phyloP scores from a whole-genome alignment of 1,284 basidiomycete genomes.

The Athelia sp. region DNA sequence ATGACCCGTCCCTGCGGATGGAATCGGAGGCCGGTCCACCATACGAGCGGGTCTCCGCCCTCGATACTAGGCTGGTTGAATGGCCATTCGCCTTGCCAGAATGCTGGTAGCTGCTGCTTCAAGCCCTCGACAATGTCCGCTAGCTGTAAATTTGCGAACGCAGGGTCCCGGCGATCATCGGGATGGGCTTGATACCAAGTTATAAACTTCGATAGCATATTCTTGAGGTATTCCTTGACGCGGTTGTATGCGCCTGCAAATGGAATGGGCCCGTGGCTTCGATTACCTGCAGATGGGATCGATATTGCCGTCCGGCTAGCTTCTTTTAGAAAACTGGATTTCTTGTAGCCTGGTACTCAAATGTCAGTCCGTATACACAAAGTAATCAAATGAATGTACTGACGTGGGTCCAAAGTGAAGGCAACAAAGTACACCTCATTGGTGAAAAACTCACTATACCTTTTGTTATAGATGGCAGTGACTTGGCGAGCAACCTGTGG shows the following conservation, averaged over 20 bases:
- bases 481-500: slow-evolving; percentile 8
- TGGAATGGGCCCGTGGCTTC: no score
- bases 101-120: not conserved
- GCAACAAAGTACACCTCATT: slow-evolving; percentile 17
- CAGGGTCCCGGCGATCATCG: not conserved
- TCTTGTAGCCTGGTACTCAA: no score
- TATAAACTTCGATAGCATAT: not conserved
- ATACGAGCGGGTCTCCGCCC: not conserved
- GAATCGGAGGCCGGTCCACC: not conserved
- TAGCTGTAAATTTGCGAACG: not conserved
- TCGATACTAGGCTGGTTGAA: not conserved
- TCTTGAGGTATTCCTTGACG: not conserved
- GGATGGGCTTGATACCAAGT: not conserved
- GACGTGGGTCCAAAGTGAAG: slow-evolving; percentile 20
- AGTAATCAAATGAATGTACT: not conserved
- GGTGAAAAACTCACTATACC: slow-evolving; percentile 14
- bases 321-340: no score
- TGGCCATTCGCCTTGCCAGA: not conserved
- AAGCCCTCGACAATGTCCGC: not conserved
- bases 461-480: slow-evolving; percentile 14
- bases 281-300: no score
- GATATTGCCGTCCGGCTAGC: no score
- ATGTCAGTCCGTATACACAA: no score
- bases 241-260: not conserved
- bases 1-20: not conserved